Percentiles rank a stretch among this genome's conserved stretches.
phyloP scores from a whole-genome alignment of 2,329 filamentous ascomycete genomes.

The Pseudocercospora cruenta region DNA sequence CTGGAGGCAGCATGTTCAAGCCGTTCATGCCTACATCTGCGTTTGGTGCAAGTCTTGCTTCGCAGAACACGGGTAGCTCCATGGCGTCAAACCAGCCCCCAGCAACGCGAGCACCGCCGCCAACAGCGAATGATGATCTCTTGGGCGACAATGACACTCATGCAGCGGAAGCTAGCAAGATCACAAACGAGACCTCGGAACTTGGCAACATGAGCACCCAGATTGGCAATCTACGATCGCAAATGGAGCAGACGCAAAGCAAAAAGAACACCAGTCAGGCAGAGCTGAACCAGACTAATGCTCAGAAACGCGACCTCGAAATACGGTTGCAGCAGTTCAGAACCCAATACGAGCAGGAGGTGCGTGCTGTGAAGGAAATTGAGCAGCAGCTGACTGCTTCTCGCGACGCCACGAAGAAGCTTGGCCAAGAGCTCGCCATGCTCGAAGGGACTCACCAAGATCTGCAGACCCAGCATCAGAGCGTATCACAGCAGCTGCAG shows the following conservation, averaged over 20 bases:
- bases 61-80: slow-evolving; percentile 73
- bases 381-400: slow-evolving; percentile 80
- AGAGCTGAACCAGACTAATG: slow-evolving; percentile 77
- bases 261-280: slow-evolving; percentile 80
- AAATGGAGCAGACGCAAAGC: slow-evolving; percentile 89
- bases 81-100: slow-evolving; percentile 34
- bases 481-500: slow-evolving; percentile 73
- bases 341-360: slow-evolving; percentile 89
- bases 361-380: slow-evolving; percentile 78
- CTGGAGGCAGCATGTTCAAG: slow-evolving; percentile 65
- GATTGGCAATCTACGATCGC: slow-evolving; percentile 83
- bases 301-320: slow-evolving; percentile 93
- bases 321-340: slow-evolving; percentile 83
- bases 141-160: slow-evolving; percentile 77
- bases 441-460: slow-evolving; percentile 82
- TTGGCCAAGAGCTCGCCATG: slow-evolving; percentile 81
- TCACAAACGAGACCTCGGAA: slow-evolving; percentile 87
- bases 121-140: slow-evolving; percentile 68
- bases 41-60: slow-evolving; percentile 81
- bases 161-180: slow-evolving; percentile 81
- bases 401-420: slow-evolving; percentile 78
- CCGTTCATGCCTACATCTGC: slow-evolving; percentile 91
- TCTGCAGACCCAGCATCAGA: slow-evolving; percentile 78
- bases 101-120: slow-evolving; percentile 31
- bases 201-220: slow-evolving; percentile 96